Conservation (phyloP, 2,329 filamentous ascomycete genomes). For the Trichoderma sp. region DNA sequence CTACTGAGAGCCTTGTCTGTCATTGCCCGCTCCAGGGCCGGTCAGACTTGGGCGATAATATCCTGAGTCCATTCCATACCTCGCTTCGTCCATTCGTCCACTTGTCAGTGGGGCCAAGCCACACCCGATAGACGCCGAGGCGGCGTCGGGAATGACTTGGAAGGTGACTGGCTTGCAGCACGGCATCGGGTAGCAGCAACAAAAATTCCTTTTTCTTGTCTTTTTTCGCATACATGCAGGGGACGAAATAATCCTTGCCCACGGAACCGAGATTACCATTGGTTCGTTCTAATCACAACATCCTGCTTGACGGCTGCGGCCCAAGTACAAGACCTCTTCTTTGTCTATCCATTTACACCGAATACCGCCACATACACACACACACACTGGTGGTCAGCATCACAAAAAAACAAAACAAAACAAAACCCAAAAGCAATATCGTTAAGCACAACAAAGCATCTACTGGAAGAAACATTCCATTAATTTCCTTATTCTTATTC, state of each 20-base stretch:
- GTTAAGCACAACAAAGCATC: not conserved
- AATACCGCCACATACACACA: not conserved
- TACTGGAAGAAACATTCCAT: not conserved
- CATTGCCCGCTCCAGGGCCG: not conserved
- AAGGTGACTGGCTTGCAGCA: not conserved
- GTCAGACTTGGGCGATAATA: not conserved
- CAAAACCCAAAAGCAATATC: conserved; percentile 6
- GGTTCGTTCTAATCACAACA: not conserved
- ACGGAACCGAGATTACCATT: not conserved
- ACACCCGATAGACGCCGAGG: conserved; percentile 11
- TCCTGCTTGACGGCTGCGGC: not conserved
- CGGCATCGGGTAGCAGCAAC: not conserved
- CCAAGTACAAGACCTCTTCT: not conserved
- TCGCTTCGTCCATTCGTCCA: not conserved
- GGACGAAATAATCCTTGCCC: not conserved
- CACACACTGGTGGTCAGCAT: not conserved
- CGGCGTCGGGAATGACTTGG: conserved; percentile 7
- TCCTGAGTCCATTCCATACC: not conserved
- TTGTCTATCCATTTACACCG: conserved; percentile 9
- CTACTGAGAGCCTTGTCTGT: too few relatives aligned
- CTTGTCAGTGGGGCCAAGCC: conserved; percentile 7
- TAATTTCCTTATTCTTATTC: not conserved
- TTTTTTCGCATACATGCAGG: conserved; percentile 4
- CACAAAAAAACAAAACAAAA: not conserved
- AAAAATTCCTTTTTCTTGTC: not conserved